These are phyloP conservation scores for Rauvolfia tetraphylla DNA, from an alignment of 257 asterid species.

Conservation along the genomic window DNA sequence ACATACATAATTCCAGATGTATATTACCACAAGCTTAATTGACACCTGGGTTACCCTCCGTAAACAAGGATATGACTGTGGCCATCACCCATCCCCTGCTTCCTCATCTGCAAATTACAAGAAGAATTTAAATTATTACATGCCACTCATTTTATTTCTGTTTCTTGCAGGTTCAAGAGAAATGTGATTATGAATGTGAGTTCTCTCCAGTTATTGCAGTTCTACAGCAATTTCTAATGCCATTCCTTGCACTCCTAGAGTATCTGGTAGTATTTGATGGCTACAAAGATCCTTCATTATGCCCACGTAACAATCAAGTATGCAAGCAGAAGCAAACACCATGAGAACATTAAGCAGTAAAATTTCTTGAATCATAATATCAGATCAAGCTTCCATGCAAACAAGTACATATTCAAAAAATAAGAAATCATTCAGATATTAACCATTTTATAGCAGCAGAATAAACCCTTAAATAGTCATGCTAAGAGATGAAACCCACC, in stretches of 20 bases:
- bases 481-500: conserved; percentile 3
- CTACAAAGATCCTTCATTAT: not conserved
- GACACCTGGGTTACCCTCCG: not conserved
- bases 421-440: not conserved
- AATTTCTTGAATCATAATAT: not conserved
- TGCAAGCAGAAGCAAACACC: not conserved
- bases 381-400: not conserved
- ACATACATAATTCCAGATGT: not conserved
- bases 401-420: too few relatives aligned
- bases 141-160: not conserved
- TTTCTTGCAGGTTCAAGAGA: not conserved
- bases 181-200: not conserved
- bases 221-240: not conserved
- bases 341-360: not conserved
- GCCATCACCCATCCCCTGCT: not conserved
- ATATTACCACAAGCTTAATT: not conserved
- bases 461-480: not conserved
- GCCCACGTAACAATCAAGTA: not conserved
- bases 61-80: not conserved
- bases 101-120: conserved; percentile 6
- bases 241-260: not conserved
- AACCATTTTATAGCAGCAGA: not conserved
- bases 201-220: not conserved
- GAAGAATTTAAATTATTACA: not conserved
- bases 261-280: not conserved